Conservation (phyloP, 371 early-diverging fungal species). For the Actinomucor elegans region DNA sequence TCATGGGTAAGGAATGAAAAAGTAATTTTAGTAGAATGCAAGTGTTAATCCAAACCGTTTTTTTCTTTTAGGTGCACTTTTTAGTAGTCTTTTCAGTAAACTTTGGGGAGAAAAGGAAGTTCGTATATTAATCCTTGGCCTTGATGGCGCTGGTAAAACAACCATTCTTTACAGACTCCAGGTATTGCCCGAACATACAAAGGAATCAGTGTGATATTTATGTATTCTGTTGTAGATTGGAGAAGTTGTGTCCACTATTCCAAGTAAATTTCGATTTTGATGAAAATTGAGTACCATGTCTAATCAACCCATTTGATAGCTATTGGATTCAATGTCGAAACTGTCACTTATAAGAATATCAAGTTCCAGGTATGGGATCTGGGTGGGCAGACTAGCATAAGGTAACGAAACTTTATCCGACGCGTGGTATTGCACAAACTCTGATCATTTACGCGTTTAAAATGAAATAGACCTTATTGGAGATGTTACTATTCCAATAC, state of each 20-base stretch:
- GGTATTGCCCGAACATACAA: conserved; percentile 15
- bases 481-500: conserved; percentile 82
- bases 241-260: conserved; percentile 98
- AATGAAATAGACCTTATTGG: conserved; percentile 38
- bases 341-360: conserved; percentile 96
- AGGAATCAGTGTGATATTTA: background rate
- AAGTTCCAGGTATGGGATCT: conserved; percentile 98
- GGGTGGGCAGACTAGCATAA: conserved; percentile 97
- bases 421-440: background rate
- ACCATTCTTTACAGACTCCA: conserved; percentile 75
- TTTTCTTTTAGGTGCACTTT: conserved; percentile 35
- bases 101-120: conserved; percentile 77
- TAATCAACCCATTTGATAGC: conserved; percentile 17
- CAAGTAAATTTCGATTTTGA: conserved; percentile 76
- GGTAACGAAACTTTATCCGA: conserved; percentile 48
- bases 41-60: too few species aligned
- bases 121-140: conserved; percentile 91
- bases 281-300: background rate
- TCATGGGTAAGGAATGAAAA: too few species aligned
- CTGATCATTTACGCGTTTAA: background rate
- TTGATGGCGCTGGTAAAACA: conserved; percentile 96
- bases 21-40: too few species aligned
- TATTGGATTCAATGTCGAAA: conserved; percentile 96
- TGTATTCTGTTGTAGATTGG: conserved; percentile 71
- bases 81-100: conserved; percentile 45